These are phyloP conservation scores for Simplicillium sp. DNA, from an alignment of 2,329 filamentous ascomycete species.

Conservation along the genomic window DNA sequence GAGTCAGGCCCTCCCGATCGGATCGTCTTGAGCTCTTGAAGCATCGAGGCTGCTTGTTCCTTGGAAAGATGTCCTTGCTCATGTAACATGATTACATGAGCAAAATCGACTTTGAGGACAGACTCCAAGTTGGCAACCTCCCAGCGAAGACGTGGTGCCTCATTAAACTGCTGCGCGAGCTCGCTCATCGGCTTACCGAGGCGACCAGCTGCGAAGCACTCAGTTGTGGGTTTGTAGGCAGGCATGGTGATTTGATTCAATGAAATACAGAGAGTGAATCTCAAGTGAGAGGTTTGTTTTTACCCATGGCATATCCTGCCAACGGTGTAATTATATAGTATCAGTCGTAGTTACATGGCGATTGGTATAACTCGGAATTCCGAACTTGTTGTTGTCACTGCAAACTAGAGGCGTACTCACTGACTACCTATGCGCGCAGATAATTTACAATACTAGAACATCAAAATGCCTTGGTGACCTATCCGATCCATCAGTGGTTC, in stretches of 20 bases:
- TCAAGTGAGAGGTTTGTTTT: too few relatives aligned
- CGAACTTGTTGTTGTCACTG: too few relatives aligned
- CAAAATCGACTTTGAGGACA: conserved; percentile 3
- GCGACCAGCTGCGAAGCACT: conserved; percentile 1
- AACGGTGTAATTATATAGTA: too few relatives aligned
- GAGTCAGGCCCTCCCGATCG: not conserved
- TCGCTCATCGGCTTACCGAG: conserved; percentile 1
- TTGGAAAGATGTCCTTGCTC: conserved; percentile 1
- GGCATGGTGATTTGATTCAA: conserved; percentile 1
- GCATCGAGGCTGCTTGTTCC: not conserved
- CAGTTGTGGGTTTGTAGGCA: not conserved
- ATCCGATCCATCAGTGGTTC: too few relatives aligned
- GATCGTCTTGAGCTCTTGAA: conserved; percentile 1
- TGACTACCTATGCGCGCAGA: too few relatives aligned
- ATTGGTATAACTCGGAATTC: too few relatives aligned
- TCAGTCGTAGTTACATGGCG: too few relatives aligned
- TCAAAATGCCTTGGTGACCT: too few relatives aligned
- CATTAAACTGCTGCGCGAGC: not conserved
- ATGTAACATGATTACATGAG: conserved; percentile 3
- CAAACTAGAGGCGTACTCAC: too few relatives aligned
- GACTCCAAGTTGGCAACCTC: conserved; percentile 1
- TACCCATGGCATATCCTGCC: too few relatives aligned
- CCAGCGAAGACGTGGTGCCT: conserved; percentile 2
- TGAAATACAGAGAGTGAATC: not conserved
- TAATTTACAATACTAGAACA: too few relatives aligned